Evolutionary conservation across 805 yeast species (phyloP).

Genomic region (Wickerhamomyces sydowiorum): DNA sequence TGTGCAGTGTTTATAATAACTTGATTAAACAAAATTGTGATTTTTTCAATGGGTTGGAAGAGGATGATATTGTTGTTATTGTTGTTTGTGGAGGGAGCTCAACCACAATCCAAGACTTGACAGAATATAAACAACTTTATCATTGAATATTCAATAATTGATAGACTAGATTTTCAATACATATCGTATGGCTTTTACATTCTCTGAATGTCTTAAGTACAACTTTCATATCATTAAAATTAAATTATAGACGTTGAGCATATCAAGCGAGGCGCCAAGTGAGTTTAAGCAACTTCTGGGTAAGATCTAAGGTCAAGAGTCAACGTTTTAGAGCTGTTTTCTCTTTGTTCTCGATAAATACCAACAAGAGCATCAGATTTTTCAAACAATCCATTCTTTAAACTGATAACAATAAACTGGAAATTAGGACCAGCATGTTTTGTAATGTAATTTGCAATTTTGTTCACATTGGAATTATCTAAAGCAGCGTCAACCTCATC

Average conservation of each 20-base stretch:
- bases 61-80: slow-evolving; percentile 42
- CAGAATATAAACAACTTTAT: slow-evolving; percentile 10
- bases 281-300: slow-evolving; percentile 29
- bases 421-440: slow-evolving; percentile 69
- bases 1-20: slow-evolving; percentile 43
- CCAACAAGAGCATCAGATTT: slow-evolving; percentile 90
- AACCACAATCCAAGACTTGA: slow-evolving; percentile 25
- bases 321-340: slow-evolving; percentile 66
- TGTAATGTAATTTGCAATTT: slow-evolving; percentile 80
- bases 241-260: too few species aligned
- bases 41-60: slow-evolving; percentile 23
- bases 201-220: too few species aligned
- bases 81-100: slow-evolving; percentile 57
- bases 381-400: slow-evolving; percentile 83
- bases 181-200: too few species aligned
- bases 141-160: slow-evolving; percentile 1
- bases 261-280: too few species aligned
- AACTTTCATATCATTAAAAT: too few species aligned
- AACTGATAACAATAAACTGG: slow-evolving; percentile 89
- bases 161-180: neutral
- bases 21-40: slow-evolving; percentile 25
- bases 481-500: slow-evolving; percentile 99
- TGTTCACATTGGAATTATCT: slow-evolving; percentile 81
- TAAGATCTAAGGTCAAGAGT: slow-evolving; percentile 68
- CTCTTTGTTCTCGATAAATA: slow-evolving; percentile 74